phyloP scores from a whole-genome alignment of 2,329 filamentous ascomycete species.

The Fusarium oxysporum region DNA sequence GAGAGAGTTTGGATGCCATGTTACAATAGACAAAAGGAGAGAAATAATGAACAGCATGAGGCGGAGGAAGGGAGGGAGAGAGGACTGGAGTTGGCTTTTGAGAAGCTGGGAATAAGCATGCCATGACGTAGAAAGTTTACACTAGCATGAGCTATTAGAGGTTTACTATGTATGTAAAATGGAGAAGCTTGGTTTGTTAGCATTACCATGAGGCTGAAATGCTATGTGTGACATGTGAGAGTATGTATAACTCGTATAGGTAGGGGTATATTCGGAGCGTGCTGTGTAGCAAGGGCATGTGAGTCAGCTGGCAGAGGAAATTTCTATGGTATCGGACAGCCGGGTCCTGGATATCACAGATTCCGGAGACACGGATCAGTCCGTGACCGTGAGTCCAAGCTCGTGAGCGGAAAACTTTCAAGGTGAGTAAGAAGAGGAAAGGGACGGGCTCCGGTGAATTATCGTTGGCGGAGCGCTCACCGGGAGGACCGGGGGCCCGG shows the following conservation, averaged over 20 bases:
- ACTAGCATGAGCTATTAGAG: not conserved
- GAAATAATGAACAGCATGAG: slow-evolving; percentile 6
- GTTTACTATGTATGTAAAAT: slow-evolving; percentile 28
- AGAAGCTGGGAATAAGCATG: slow-evolving; percentile 22
- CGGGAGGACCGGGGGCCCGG: not conserved
- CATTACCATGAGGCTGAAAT: slow-evolving; percentile 1
- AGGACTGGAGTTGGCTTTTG: slow-evolving; percentile 22
- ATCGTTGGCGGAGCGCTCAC: slow-evolving; percentile 38
- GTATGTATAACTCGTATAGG: not conserved
- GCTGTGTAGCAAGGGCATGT: slow-evolving; percentile 6
- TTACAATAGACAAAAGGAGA: slow-evolving; percentile 71
- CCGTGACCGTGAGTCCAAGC: slow-evolving; percentile 12
- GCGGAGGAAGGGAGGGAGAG: slow-evolving; percentile 19
- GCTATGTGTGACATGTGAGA: slow-evolving; percentile 10
- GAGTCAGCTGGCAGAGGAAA: slow-evolving; percentile 16
- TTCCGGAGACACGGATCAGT: slow-evolving; percentile 33
- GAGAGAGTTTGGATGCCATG: slow-evolving; percentile 93
- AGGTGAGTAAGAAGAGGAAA: slow-evolving; percentile 16
- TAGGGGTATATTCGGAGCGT: slow-evolving; percentile 12
- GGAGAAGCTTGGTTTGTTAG: slow-evolving; percentile 10
- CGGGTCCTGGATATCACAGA: slow-evolving; percentile 13
- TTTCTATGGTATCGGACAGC: slow-evolving; percentile 21
- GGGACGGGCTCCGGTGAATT: slow-evolving; percentile 39
- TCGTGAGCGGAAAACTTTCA: not conserved
- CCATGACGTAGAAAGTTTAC: slow-evolving; percentile 26